Evolutionary conservation across 208 protist species (phyloP), one percentile per base, ranked within the genome.

Genomic region (Crithidia bombi): DNA sequence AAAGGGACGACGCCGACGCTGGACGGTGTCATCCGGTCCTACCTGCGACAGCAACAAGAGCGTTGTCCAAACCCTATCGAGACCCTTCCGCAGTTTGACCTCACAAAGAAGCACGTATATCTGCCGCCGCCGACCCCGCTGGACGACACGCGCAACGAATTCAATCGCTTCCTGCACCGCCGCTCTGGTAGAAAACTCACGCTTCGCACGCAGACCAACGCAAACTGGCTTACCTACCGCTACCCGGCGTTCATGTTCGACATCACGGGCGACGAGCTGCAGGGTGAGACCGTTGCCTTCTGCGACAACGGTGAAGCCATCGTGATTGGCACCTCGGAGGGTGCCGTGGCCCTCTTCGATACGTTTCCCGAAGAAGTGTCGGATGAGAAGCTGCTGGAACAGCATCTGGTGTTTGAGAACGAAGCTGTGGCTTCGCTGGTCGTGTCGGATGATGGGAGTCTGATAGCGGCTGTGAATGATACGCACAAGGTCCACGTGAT

Each of bases 31-130:
- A 80, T 93, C 38, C 75, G 79, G 49, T 81, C 86, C 12, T 96
- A 93, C 73, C 77, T 96, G 38, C 83, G 87, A 49, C 91, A 94
- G 66, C 87, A 92, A 70, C 91, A 96, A 47, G 88, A 90, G 41
- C 75, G 71, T 19, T 92, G 85, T 67, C 79, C 88, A 2, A 93
- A 93, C 47, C 89, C 87, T 26, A 96, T 96, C 58, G 87, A 91
- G 51, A 96, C 91, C 2, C 81, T 96, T n/a, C 91, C 91, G 41
- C 78, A 87, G 72, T 94, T 96, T 65, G 88, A 96, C 58, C 72
- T 96, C 38, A 85, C 87, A 14, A 89, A 90, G 64, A 85, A 76
- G 64, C 86, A 93, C 75, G 81, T 94, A 17, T 96, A 94, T 65
- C 61, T 87, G 23, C 86, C 88, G 10, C 70, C 69, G 14, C 70